Evolutionary conservation across 2,329 filamentous ascomycete genomes (phyloP).

Genomic region (Colletotrichum gloeosporioides): DNA sequence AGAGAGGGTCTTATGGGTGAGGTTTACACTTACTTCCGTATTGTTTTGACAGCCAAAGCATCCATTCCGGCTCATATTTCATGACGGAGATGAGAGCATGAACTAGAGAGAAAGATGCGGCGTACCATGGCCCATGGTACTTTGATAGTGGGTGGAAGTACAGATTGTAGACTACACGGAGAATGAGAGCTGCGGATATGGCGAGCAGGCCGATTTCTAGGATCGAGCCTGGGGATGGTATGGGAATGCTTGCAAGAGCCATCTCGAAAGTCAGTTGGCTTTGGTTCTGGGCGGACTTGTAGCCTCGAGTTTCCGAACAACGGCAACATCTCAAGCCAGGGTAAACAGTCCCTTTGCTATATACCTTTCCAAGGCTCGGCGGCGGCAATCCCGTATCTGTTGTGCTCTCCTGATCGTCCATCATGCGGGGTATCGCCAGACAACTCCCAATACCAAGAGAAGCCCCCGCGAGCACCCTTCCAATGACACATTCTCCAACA

Average conservation of each 20-base stretch:
- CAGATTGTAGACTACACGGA: constrained; percentile 1
- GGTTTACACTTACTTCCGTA: neutral
- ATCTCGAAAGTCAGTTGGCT: neutral
- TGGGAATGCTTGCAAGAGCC: neutral
- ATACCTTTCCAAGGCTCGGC: no score
- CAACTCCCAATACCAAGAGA: neutral
- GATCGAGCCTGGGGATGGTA: neutral
- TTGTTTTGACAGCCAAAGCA: neutral
- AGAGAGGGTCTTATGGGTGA: neutral
- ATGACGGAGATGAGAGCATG: neutral
- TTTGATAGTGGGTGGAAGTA: neutral
- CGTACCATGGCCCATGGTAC: constrained; percentile 7
- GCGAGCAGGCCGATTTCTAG: neutral
- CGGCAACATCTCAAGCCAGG: no score
- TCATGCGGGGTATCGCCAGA: no score
- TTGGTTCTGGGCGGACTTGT: neutral
- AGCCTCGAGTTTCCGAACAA: no score
- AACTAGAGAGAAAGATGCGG: neutral
- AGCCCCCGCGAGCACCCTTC: neutral
- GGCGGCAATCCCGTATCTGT: no score
- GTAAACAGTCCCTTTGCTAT: no score
- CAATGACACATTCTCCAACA: neutral
- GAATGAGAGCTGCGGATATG: neutral
- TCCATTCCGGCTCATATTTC: neutral
- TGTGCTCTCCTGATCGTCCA: no score